Percentiles rank a stretch among this genome's conserved stretches.
phyloP scores from a whole-genome alignment of 176 grass and related monocot species.

The Cymbopogon citratus region DNA sequence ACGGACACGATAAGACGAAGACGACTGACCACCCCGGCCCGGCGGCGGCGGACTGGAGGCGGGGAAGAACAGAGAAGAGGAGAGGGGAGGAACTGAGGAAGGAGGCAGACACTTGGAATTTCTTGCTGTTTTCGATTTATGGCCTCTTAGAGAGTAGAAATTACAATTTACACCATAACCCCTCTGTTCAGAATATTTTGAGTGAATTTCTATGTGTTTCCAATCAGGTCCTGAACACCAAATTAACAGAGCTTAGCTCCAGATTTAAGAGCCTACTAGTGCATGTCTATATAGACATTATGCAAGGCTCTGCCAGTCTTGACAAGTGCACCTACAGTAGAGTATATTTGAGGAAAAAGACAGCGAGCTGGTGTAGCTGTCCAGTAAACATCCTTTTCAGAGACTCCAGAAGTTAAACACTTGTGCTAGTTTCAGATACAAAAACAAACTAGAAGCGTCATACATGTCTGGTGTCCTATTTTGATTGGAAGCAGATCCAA shows the following conservation, averaged over 20 bases:
- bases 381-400: conserved; percentile 28
- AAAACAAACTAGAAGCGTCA: not conserved
- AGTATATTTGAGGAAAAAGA: not conserved
- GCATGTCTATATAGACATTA: no score
- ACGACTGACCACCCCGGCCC: not conserved
- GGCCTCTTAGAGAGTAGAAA: not conserved
- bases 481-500: not conserved
- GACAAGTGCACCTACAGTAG: not conserved
- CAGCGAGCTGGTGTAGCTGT: not conserved
- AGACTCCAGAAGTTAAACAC: conserved; percentile 24
- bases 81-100: not conserved
- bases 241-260: not conserved
- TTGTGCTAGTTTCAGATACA: not conserved
- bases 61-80: not conserved
- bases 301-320: no score
- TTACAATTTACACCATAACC: not conserved
- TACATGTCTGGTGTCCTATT: not conserved
- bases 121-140: not conserved
- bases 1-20: not conserved
- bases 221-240: not conserved
- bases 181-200: no score
- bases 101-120: not conserved
- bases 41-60: not conserved
- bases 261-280: not conserved
- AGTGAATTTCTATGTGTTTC: no score